phyloP scores from a whole-genome alignment of 2,329 filamentous ascomycete species.

The Hymenoscyphus scutula region DNA sequence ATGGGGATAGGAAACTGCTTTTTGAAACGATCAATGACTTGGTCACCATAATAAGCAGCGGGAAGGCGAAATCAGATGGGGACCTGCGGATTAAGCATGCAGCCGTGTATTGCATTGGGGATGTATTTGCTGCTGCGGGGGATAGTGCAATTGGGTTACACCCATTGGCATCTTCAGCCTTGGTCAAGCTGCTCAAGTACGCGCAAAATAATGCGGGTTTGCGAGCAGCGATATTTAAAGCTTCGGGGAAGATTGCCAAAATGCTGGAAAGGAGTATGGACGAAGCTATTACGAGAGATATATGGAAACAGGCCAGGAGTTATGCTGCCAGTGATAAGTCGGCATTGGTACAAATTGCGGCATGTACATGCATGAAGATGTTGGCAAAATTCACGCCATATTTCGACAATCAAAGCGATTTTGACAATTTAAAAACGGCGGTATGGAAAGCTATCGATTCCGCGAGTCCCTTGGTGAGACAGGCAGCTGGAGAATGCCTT shows the following conservation, averaged over 20 bases:
- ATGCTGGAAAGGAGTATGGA: constrained; percentile 79
- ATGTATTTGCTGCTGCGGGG: constrained; percentile 87
- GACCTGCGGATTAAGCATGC: constrained; percentile 82
- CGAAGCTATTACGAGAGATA: constrained; percentile 79
- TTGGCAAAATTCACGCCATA: constrained; percentile 71
- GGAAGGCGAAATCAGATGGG: constrained; percentile 72
- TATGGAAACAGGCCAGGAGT: constrained; percentile 88
- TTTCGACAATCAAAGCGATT: constrained; percentile 86
- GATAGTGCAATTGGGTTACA: constrained; percentile 88
- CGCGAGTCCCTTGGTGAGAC: constrained; percentile 69
- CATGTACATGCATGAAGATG: constrained; percentile 75
- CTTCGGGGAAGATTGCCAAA: constrained; percentile 71
- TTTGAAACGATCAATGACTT: constrained; percentile 95
- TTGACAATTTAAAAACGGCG: constrained; percentile 79
- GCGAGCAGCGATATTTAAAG: constrained; percentile 72
- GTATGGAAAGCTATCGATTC: constrained; percentile 88
- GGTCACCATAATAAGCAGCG: constrained; percentile 65
- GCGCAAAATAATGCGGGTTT: constrained; percentile 79
- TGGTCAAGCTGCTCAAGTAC: constrained; percentile 77
- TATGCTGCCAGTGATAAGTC: constrained; percentile 79
- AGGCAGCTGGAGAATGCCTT: constrained; percentile 82
- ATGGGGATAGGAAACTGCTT: constrained; percentile 85
- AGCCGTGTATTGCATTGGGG: constrained; percentile 80
- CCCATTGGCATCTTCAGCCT: constrained; percentile 65
- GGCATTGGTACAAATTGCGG: constrained; percentile 71